Percentiles rank a stretch among this genome's conserved stretches.
phyloP scores from a whole-genome alignment of 1,284 basidiomycete genomes.

The Cutaneotrichosporon curvatum region DNA sequence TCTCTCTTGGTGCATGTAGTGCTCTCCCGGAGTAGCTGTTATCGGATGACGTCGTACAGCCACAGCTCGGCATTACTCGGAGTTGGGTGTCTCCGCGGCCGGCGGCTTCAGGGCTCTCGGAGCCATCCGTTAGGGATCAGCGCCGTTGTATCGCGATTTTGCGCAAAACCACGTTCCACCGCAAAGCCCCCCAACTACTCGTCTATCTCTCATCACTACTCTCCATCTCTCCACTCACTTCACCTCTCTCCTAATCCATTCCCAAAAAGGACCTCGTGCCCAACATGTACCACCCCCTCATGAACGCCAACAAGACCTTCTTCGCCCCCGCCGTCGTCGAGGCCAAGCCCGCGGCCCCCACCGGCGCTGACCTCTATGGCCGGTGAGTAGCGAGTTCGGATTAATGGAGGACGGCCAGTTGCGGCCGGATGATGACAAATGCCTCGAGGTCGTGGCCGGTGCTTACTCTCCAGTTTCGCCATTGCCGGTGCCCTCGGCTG shows the following conservation, averaged over 20 bases:
- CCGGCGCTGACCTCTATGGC: slow-evolving; percentile 49
- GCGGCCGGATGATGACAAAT: neutral
- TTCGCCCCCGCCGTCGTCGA: slow-evolving; percentile 46
- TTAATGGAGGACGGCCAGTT: neutral
- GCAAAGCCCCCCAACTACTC: too few relatives aligned
- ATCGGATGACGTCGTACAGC: too few relatives aligned
- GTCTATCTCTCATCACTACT: neutral
- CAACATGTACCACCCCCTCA: slow-evolving; percentile 14
- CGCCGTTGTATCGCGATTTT: too few relatives aligned
- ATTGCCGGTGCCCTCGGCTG: slow-evolving; percentile 87
- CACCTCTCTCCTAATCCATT: slow-evolving; percentile 1
- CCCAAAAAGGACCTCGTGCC: slow-evolving; percentile 2
- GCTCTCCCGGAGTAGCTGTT: too few relatives aligned
- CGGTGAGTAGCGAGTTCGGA: slow-evolving; percentile 28
- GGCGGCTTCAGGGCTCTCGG: too few relatives aligned
- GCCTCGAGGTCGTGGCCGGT: neutral
- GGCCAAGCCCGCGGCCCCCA: slow-evolving; percentile 38
- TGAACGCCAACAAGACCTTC: slow-evolving; percentile 43
- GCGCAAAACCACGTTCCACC: too few relatives aligned
- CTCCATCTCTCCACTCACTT: neutral
- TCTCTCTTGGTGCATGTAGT: too few relatives aligned
- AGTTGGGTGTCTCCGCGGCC: too few relatives aligned
- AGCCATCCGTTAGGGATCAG: too few relatives aligned
- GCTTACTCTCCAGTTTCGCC: slow-evolving; percentile 46
- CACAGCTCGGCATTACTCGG: too few relatives aligned